phyloP scores from a whole-genome alignment of 2,329 filamentous ascomycete genomes.

The Microsporum audouinii region DNA sequence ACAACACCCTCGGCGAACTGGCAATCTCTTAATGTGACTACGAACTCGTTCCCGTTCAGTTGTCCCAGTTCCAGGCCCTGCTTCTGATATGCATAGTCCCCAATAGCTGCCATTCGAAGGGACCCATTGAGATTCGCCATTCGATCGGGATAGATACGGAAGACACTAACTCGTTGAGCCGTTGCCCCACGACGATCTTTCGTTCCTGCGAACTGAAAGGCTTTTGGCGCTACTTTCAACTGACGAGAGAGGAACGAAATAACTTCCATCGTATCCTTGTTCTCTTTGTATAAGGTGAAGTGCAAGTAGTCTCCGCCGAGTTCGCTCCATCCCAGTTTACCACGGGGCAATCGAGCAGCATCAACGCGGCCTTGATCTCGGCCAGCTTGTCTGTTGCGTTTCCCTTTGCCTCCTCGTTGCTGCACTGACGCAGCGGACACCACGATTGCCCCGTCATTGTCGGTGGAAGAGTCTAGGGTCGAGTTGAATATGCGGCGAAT shows the following conservation, averaged over 20 bases:
- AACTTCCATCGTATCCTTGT: conserved; percentile 91
- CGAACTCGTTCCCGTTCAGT: conserved; percentile 80
- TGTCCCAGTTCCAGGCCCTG: conserved; percentile 70
- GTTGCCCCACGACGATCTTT: conserved; percentile 85
- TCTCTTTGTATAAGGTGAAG: conserved; percentile 91
- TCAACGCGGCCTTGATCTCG: conserved; percentile 16
- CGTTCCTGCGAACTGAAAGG: conserved; percentile 73
- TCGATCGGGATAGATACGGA: conserved; percentile 48
- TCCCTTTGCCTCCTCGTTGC: conserved; percentile 16
- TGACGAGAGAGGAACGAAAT: conserved; percentile 64
- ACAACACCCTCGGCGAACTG: conserved; percentile 42
- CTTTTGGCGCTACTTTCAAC: conserved; percentile 56
- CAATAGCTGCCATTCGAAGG: conserved; percentile 53
- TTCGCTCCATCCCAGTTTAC: conserved; percentile 51
- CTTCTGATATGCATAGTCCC: conserved; percentile 68
- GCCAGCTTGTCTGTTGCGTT: conserved; percentile 18
- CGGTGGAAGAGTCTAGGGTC: conserved; percentile 64
- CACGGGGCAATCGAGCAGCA: conserved; percentile 20
- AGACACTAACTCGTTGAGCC: conserved; percentile 64
- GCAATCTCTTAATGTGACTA: conserved; percentile 81
- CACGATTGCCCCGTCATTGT: conserved; percentile 56
- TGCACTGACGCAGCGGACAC: conserved; percentile 36
- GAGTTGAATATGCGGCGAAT: conserved; percentile 72
- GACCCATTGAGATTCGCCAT: conserved; percentile 52
- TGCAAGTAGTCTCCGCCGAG: conserved; percentile 72